Conservation (phyloP, 805 yeast genomes). For the Millerago galiae region DNA sequence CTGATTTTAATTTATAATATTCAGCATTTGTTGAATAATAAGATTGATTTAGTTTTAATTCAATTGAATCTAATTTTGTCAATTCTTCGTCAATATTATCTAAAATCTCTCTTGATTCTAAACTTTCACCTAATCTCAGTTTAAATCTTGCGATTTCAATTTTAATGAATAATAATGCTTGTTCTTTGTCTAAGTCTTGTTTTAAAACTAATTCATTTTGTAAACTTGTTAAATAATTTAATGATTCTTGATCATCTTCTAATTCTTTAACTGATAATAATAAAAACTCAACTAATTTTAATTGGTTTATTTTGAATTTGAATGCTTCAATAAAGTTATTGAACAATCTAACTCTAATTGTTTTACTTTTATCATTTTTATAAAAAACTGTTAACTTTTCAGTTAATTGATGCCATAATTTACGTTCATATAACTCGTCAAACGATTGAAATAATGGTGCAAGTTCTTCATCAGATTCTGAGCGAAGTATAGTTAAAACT, state of each 20-base stretch:
- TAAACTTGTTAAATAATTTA: slow-evolving; percentile 40
- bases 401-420: slow-evolving; percentile 93
- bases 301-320: slow-evolving; percentile 65
- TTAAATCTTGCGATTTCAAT: slow-evolving; percentile 73
- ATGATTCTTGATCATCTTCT: slow-evolving; percentile 38
- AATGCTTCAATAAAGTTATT: slow-evolving; percentile 64
- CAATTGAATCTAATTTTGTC: slow-evolving; percentile 49
- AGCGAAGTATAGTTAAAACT: slow-evolving; percentile 42
- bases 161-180: slow-evolving; percentile 54
- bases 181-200: slow-evolving; percentile 34
- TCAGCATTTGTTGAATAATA: slow-evolving; percentile 77
- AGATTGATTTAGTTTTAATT: slow-evolving; percentile 69
- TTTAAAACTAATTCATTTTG: slow-evolving; percentile 38
- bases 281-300: slow-evolving; percentile 72
- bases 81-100: slow-evolving; percentile 54
- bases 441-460: slow-evolving; percentile 56
- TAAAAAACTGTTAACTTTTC: slow-evolving; percentile 57
- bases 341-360: slow-evolving; percentile 60
- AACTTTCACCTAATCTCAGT: slow-evolving; percentile 46
- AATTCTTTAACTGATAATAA: slow-evolving; percentile 44
- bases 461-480: slow-evolving; percentile 60
- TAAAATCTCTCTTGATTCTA: slow-evolving; percentile 60
- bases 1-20: slow-evolving; percentile 64
- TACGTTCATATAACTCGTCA: slow-evolving; percentile 82
- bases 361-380: slow-evolving; percentile 41